Percentiles rank a stretch among this genome's conserved stretches.
These are phyloP conservation scores for Eimeria praecox DNA, from an alignment of 169 alveolate genomes.

Conservation along the genomic window DNA sequence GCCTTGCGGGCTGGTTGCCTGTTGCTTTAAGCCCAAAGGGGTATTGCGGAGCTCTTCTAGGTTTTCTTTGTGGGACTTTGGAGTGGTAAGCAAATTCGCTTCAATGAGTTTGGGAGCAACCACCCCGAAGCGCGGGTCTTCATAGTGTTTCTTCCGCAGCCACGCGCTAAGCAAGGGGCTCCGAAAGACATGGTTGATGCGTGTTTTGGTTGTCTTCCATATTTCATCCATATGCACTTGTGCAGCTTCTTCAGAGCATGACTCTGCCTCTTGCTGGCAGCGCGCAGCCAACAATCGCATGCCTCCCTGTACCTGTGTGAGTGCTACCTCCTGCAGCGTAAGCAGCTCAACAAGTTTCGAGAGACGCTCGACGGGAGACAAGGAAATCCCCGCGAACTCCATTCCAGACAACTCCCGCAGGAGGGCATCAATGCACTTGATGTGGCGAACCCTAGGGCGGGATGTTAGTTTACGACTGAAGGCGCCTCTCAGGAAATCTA, in stretches of 20 bases:
- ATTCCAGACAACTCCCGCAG: background rate
- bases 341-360: background rate
- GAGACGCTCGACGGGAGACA: background rate
- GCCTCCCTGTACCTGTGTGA: background rate
- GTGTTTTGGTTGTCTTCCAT: background rate
- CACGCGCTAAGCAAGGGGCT: background rate
- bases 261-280: background rate
- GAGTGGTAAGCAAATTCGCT: background rate
- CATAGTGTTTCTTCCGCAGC: background rate
- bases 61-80: background rate
- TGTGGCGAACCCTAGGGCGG: background rate
- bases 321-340: background rate
- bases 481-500: background rate
- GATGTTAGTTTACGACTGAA: background rate
- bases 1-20: background rate
- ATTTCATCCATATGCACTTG: background rate
- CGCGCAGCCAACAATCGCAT: background rate
- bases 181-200: background rate
- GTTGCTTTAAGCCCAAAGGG: slow-evolving; percentile 1
- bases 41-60: background rate
- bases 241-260: background rate
- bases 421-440: background rate
- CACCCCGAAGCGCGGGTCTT: background rate
- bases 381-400: background rate
- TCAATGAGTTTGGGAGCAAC: background rate